phyloP scores from a whole-genome alignment of 2,329 filamentous ascomycete species.

The Neofusicoccum ribis region DNA sequence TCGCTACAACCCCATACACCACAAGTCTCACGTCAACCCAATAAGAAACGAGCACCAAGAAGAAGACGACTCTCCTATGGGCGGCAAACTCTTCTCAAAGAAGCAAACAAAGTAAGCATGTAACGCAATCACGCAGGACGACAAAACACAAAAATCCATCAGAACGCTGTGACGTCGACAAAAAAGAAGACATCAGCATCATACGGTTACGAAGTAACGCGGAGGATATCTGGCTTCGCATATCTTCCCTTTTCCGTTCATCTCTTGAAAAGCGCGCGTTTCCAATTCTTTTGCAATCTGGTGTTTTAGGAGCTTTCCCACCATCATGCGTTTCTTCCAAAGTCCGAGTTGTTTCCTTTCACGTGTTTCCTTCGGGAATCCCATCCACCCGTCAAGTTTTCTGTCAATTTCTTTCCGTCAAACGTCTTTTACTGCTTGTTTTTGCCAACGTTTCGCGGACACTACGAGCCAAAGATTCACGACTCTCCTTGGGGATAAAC shows the following conservation, averaged over 20 bases:
- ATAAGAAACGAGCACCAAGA: slow-evolving; percentile 1
- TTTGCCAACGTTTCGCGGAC: slow-evolving; percentile 5
- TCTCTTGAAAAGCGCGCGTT: background rate
- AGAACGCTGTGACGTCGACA: slow-evolving; percentile 8
- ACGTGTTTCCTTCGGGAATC: background rate
- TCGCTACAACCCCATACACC: slow-evolving; percentile 4
- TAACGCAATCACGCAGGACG: slow-evolving; percentile 14
- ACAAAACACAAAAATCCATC: background rate
- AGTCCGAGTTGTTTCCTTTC: background rate
- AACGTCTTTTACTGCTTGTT: background rate
- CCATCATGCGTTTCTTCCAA: background rate
- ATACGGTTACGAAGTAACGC: slow-evolving; percentile 6
- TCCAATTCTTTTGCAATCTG: background rate
- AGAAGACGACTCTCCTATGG: slow-evolving; percentile 13
- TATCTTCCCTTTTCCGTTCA: background rate
- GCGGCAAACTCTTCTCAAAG: slow-evolving; percentile 5
- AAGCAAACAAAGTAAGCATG: slow-evolving; percentile 9
- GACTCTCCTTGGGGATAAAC: slow-evolving; percentile 7
- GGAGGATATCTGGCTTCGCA: slow-evolving; percentile 13
- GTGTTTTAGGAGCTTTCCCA: background rate
- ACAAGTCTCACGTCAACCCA: background rate
- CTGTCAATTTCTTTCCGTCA: background rate
- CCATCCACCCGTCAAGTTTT: background rate
- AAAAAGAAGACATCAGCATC: slow-evolving; percentile 7
- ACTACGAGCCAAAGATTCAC: slow-evolving; percentile 16